Conservation (phyloP, 495 filamentous ascomycete species). For the Aspergillus wentii region DNA sequence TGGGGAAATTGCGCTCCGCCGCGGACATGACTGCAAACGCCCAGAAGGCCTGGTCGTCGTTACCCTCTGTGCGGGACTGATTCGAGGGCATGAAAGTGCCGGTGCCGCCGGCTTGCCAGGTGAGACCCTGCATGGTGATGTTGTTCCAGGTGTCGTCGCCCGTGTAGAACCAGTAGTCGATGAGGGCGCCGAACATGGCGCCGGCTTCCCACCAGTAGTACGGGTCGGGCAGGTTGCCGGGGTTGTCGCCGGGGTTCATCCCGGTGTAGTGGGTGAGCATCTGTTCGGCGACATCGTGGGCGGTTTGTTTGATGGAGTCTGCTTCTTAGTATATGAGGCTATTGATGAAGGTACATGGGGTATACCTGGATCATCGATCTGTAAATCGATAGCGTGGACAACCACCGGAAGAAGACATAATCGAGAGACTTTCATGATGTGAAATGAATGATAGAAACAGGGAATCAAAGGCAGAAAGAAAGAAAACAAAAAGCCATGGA, state of each 20-base stretch:
- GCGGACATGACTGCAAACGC: slow-evolving; percentile 76
- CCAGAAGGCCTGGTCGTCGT: slow-evolving; percentile 89
- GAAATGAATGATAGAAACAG: no score
- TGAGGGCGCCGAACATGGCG: slow-evolving; percentile 66
- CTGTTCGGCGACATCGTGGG: slow-evolving; percentile 34
- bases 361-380: no score
- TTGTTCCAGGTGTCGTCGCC: slow-evolving; percentile 70
- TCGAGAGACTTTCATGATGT: no score
- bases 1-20: slow-evolving; percentile 70
- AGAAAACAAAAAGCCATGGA: no score
- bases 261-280: slow-evolving; percentile 65
- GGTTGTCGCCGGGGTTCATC: slow-evolving; percentile 62
- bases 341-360: no score
- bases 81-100: slow-evolving; percentile 75
- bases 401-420: no score
- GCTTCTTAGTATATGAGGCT: no score
- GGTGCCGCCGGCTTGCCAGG: slow-evolving; percentile 65
- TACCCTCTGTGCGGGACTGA: slow-evolving; percentile 70
- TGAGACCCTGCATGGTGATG: slow-evolving; percentile 58
- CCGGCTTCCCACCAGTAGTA: slow-evolving; percentile 87
- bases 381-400: no score
- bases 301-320: slow-evolving; percentile 47
- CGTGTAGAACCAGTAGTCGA: slow-evolving; percentile 84
- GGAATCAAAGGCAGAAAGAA: no score
- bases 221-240: slow-evolving; percentile 67